A percentile compares a stretch with the other conserved stretches of the same genome.
Evolutionary conservation across 2,329 filamentous ascomycete genomes (phyloP).

Genomic region (Pezicula neosporulosa): DNA sequence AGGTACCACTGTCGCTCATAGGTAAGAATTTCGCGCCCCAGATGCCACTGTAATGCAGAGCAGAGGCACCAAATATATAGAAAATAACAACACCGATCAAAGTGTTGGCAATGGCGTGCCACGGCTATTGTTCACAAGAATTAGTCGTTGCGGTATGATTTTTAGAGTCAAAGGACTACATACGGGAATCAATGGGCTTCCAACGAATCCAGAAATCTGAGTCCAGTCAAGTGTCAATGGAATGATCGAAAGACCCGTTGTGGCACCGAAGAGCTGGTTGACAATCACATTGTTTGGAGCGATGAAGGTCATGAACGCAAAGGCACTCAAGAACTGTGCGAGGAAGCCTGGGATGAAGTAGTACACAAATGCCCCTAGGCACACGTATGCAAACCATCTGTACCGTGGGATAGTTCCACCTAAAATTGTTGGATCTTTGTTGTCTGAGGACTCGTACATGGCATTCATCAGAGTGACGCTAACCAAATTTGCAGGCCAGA

Average conservation of each 20-base stretch:
- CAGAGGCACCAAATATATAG: constrained; percentile 54
- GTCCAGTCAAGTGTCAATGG: constrained; percentile 78
- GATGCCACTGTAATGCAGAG: constrained; percentile 62
- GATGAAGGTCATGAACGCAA: constrained; percentile 71
- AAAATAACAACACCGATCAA: constrained; percentile 64
- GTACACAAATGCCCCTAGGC: constrained; percentile 40
- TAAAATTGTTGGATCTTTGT: constrained; percentile 42
- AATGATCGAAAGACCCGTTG: constrained; percentile 62
- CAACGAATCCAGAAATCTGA: constrained; percentile 44
- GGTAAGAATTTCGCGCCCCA: constrained; percentile 65
- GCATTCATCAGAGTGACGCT: constrained; percentile 45
- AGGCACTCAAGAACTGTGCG: constrained; percentile 65
- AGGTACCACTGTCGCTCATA: constrained; percentile 67
- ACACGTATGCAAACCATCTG: constrained; percentile 31
- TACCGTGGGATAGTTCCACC: constrained; percentile 43
- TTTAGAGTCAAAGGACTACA: too few species aligned
- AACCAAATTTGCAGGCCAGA: constrained; percentile 58
- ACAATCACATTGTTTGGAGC: constrained; percentile 63
- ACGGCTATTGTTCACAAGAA: constrained; percentile 65
- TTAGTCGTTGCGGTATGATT: too few species aligned
- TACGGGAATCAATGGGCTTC: constrained; percentile 36
- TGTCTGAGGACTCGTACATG: constrained; percentile 59
- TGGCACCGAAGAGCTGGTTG: constrained; percentile 70
- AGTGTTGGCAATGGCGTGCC: constrained; percentile 72
- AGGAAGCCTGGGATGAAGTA: constrained; percentile 59